Conservation (phyloP, 345 rosid genomes). For the Punica granatum region DNA sequence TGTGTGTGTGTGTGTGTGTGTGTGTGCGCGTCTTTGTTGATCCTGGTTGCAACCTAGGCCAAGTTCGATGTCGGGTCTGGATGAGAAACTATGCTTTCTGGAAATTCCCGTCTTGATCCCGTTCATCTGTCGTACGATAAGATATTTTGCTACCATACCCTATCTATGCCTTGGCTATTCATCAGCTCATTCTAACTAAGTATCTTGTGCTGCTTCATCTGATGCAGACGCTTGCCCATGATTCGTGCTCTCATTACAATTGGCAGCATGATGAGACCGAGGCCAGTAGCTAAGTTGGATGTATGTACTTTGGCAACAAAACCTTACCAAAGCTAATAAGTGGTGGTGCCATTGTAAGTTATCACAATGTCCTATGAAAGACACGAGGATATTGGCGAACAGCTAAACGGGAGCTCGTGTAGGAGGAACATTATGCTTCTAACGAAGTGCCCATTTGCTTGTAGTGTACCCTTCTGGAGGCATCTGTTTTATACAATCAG, state of each 20-base stretch:
- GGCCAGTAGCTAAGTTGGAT: neutral
- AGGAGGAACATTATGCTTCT: too few species aligned
- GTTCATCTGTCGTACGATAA: neutral
- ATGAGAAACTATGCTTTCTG: neutral
- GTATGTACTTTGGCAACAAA: neutral
- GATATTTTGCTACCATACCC: neutral
- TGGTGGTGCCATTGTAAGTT: neutral
- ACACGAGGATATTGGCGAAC: neutral
- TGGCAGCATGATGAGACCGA: constrained; percentile 23
- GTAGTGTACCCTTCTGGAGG: neutral
- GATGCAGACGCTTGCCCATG: constrained; percentile 80
- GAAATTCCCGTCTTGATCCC: neutral
- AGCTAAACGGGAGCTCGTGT: neutral
- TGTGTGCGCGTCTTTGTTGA: neutral
- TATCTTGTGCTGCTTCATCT: neutral
- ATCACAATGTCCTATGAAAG: neutral
- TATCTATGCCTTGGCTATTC: too few species aligned
- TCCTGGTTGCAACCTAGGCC: neutral
- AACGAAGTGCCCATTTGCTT: neutral
- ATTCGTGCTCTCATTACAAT: constrained; percentile 35
- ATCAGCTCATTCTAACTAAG: too few species aligned
- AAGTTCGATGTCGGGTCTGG: too few species aligned
- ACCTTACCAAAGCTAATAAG: neutral
- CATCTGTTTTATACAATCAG: neutral
- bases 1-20: too few species aligned